phyloP scores from a whole-genome alignment of 805 yeast species.

The Limtongia smithiae region DNA sequence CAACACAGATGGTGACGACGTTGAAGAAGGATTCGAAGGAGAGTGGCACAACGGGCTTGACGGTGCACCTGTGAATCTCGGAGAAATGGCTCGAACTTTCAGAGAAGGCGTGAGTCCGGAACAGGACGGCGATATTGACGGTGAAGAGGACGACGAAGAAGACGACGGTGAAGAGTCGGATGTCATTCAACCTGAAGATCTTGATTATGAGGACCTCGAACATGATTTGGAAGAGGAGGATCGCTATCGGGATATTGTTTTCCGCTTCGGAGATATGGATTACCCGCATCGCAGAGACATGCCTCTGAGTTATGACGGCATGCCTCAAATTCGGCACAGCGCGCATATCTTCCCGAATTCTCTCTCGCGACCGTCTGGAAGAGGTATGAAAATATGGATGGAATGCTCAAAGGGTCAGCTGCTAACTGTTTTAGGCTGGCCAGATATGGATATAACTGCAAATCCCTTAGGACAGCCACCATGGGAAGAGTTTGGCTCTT shows the following conservation, averaged over 20 bases:
- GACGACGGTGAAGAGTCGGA: conserved; percentile 38
- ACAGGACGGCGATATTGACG: conserved; percentile 33
- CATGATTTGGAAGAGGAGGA: background rate
- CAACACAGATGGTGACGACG: conserved; percentile 32
- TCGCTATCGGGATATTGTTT: background rate
- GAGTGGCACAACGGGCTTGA: conserved; percentile 17
- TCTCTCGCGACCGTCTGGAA: background rate
- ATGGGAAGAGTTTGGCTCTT: background rate
- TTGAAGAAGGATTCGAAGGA: conserved; percentile 25
- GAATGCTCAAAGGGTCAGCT: no score
- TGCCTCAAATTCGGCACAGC: conserved; percentile 1
- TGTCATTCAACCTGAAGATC: conserved; percentile 28
- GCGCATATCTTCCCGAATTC: background rate
- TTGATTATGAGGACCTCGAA: conserved; percentile 16
- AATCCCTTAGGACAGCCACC: conserved; percentile 12
- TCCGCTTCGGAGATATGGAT: conserved; percentile 14
- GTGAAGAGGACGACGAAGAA: conserved; percentile 40
- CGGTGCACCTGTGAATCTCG: conserved; percentile 14
- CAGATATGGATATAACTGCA: conserved; percentile 10
- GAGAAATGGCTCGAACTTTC: conserved; percentile 24
- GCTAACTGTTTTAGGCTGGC: background rate
- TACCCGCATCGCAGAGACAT: no score
- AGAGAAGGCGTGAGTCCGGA: conserved; percentile 24
- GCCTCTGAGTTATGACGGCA: conserved; percentile 5
- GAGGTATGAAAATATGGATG: no score